Evolutionary conservation across 177 flowering plant genomes (phyloP).

Genomic region (Vitis hybrid): DNA sequence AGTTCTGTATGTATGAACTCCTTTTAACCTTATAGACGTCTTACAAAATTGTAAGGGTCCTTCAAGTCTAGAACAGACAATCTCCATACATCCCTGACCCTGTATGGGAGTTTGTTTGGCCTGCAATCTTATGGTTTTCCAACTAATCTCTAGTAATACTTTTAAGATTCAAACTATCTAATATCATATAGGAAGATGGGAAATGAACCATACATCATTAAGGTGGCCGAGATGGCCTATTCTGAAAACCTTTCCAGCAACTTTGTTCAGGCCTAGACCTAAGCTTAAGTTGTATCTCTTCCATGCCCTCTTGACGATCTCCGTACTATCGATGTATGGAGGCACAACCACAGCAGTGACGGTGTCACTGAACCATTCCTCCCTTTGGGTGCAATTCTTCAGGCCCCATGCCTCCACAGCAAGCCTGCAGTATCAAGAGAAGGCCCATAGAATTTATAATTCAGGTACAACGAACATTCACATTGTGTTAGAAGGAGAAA

Average conservation of each 20-base stretch:
- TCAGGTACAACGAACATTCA: not conserved
- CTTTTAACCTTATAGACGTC: no score
- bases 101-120: no score
- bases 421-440: constrained; percentile 46
- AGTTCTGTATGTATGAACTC: no score
- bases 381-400: constrained; percentile 91
- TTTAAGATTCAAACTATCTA: not conserved
- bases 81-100: no score
- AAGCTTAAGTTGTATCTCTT: constrained; percentile 90
- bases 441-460: not conserved
- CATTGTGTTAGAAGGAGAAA: not conserved
- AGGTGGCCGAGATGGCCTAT: constrained; percentile 97
- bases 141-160: not conserved
- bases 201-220: constrained; percentile 60
- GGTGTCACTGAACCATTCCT: constrained; percentile 94
- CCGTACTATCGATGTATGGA: constrained; percentile 73
- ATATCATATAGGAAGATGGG: not conserved
- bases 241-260: constrained; percentile 97
- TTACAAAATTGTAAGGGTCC: no score
- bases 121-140: not conserved
- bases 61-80: no score
- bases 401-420: constrained; percentile 99
- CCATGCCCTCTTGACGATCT: constrained; percentile 86
- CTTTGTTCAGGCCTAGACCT: constrained; percentile 92
- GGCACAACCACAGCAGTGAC: constrained; percentile 96